A percentile compares a stretch with the other conserved stretches of the same genome.
These are phyloP conservation scores for Aspergillus fischeri DNA, from an alignment of 2,329 filamentous ascomycete species.

Conservation along the genomic window DNA sequence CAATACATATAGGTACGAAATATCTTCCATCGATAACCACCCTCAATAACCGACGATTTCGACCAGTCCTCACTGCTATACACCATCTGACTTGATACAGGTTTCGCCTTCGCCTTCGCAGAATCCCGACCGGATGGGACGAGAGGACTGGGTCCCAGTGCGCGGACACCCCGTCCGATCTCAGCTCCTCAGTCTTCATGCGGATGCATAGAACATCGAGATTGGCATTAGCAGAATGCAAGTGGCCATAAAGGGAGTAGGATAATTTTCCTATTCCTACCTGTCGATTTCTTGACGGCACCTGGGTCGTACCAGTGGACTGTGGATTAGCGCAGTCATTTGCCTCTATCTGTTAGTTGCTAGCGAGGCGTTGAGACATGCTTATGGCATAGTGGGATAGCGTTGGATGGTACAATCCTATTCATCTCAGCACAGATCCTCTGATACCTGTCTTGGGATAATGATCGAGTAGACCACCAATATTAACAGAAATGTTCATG, in stretches of 20 bases:
- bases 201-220: constrained; percentile 1
- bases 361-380: not conserved
- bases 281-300: not conserved
- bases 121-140: constrained; percentile 24
- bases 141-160: constrained; percentile 8
- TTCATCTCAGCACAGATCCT: too few relatives aligned
- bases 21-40: not conserved
- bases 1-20: not conserved
- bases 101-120: constrained; percentile 12
- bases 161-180: constrained; percentile 21
- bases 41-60: constrained; percentile 14
- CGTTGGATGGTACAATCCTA: too few relatives aligned
- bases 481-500: not conserved
- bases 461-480: not conserved
- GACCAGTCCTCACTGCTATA: not conserved
- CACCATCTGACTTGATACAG: not conserved
- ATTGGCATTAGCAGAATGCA: constrained; percentile 18
- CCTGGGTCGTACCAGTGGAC: not conserved
- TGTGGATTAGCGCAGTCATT: not conserved
- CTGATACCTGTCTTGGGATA: not conserved
- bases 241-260: constrained; percentile 20
- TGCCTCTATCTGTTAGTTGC: not conserved
- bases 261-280: not conserved
- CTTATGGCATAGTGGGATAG: too few relatives aligned
- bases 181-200: constrained; percentile 15